These are phyloP conservation scores for Spathaspora boniae DNA, from an alignment of 805 yeast genomes.

Conservation along the genomic window DNA sequence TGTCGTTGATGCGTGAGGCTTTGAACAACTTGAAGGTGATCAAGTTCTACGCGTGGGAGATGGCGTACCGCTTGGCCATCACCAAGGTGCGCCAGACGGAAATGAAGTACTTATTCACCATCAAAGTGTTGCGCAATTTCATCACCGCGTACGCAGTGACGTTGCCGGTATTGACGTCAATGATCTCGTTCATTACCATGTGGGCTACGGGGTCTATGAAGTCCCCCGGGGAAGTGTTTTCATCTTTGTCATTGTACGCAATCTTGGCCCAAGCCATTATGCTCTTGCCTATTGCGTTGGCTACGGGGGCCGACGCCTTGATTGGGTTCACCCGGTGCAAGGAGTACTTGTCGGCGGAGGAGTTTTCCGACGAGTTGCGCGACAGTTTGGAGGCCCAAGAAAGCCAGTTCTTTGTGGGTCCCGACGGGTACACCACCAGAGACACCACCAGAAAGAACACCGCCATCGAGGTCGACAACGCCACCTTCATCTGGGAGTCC, in stretches of 20 bases:
- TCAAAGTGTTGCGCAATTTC: slow-evolving; percentile 39
- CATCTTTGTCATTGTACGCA: slow-evolving; percentile 39
- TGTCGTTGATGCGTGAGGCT: slow-evolving; percentile 41
- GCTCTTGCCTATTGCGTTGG: slow-evolving; percentile 42
- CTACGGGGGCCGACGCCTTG: slow-evolving; percentile 43
- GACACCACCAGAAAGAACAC: neutral
- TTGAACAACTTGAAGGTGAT: slow-evolving; percentile 39
- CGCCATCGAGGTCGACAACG: slow-evolving; percentile 21
- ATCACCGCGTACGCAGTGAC: slow-evolving; percentile 44
- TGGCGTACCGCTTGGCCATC: slow-evolving; percentile 36
- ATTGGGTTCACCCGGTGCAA: slow-evolving; percentile 33
- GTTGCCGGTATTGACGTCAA: slow-evolving; percentile 40
- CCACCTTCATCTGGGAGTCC: slow-evolving; percentile 30
- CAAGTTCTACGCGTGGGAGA: slow-evolving; percentile 47
- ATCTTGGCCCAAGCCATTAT: slow-evolving; percentile 43
- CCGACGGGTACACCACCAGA: slow-evolving; percentile 1
- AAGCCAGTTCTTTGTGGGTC: slow-evolving; percentile 5
- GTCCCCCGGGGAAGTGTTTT: slow-evolving; percentile 38
- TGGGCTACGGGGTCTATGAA: slow-evolving; percentile 41
- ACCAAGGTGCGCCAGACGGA: slow-evolving; percentile 35
- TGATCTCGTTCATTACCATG: slow-evolving; percentile 43
- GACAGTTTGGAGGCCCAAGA: slow-evolving; percentile 9
- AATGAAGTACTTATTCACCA: slow-evolving; percentile 39
- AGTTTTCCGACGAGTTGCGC: slow-evolving; percentile 15
- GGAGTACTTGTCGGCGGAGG: slow-evolving; percentile 25